Evolutionary conservation across 2,329 filamentous ascomycete genomes (phyloP), one percentile per base, ranked within the genome.

Genomic region (Ophiostoma sp.): DNA sequence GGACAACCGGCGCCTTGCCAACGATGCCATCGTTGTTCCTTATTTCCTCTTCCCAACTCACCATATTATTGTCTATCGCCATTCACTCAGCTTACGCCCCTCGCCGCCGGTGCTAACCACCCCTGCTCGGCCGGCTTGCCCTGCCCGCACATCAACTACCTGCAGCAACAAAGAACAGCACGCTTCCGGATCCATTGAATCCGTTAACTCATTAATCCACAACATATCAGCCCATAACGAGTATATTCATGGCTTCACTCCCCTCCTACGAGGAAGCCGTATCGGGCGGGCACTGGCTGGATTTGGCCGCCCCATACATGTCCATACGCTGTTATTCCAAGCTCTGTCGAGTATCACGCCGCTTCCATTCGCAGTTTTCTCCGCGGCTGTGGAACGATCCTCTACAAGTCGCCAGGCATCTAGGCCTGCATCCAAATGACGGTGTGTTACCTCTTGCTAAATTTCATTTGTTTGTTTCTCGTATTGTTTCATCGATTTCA

Each of bases 331-430:
- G 83, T 72, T 83, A 82, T 72, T 73, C 76, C 38, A 74, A 75
- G 7, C 79, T 85, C 60, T 85, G 82, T 72, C 79, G 80, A 49
- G 84, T 86, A 9, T 81, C 77, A 64, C 75, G 72, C 55, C 79
- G 77, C 9, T 85, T 84, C 72, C 80, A 82, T 76, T 68, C 72
- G 58, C 75, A 80, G 27, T 86, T 87, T 73, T 81, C 81, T 4
- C 82, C 83, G 27, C 79, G 77, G 4, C 75, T 87, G 18, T 87
- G 84, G 85, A 77, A 77, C 70, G 80, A 86, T 72, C 78, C 84
- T 11, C 73, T 85, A 18, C 73, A 75, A 18, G 74, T 78, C 1
- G 76, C 77, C 38, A 76, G 79, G 70, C 74, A 71, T 1, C 75
- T 80, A 8, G 79, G 80, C 5, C 73, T 83, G 38, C 78, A 81